Percentiles rank a stretch among this genome's conserved stretches.
Evolutionary conservation across 495 filamentous ascomycete species (phyloP).

Genomic region (Letharia columbiana): DNA sequence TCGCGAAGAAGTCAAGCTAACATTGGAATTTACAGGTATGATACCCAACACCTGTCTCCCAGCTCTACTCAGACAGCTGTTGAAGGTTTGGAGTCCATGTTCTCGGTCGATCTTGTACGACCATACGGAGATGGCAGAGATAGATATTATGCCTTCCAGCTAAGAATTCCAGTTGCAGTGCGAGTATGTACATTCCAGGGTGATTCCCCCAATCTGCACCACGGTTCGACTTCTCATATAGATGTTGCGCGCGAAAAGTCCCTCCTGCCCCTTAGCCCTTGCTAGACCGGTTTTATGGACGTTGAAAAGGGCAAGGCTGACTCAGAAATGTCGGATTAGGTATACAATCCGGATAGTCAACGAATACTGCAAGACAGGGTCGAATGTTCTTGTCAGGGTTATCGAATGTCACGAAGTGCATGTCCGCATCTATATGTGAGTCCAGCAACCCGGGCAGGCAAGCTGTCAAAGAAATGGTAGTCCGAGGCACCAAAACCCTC

Average conservation of each 20-base stretch:
- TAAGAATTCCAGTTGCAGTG: conserved; percentile 19
- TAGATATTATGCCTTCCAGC: conserved; percentile 23
- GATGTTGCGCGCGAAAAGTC: background rate
- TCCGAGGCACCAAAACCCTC: background rate
- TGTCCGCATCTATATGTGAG: conserved; percentile 21
- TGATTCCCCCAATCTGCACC: background rate
- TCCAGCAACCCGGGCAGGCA: conserved; percentile 3
- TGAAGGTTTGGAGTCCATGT: conserved; percentile 16
- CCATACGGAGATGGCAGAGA: conserved; percentile 9
- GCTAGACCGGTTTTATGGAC: background rate
- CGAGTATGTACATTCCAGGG: conserved; percentile 13
- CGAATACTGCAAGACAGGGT: conserved; percentile 4
- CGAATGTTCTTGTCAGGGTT: conserved; percentile 19
- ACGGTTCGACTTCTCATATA: too few species aligned
- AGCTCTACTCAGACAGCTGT: conserved; percentile 10
- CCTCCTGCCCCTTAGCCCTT: background rate
- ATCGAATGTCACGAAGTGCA: background rate
- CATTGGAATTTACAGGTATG: background rate
- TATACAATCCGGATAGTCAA: background rate
- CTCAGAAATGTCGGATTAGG: background rate
- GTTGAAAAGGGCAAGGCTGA: background rate
- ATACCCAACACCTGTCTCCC: conserved; percentile 8
- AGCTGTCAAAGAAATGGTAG: background rate
- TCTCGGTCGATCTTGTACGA: conserved; percentile 15
- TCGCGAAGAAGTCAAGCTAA: background rate